Evolutionary conservation across 768 basidiomycete genomes (phyloP).

Genomic region (Mycena albidolilacea): DNA sequence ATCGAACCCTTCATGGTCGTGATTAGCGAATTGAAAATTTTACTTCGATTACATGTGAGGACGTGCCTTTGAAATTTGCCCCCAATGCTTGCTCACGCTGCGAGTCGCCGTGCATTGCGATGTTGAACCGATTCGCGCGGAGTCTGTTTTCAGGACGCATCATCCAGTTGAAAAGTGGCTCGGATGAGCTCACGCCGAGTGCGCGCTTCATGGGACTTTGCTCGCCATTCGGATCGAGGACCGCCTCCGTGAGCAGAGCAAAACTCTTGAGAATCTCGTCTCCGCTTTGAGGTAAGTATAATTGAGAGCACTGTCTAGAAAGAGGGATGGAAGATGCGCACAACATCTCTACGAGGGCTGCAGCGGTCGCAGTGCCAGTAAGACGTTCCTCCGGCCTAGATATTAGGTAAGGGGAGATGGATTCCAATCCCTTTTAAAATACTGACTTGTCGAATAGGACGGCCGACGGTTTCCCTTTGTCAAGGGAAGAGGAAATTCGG

Average conservation of each 20-base stretch:
- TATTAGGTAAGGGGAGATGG: constrained; percentile 9
- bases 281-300: not conserved
- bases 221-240: constrained; percentile 12
- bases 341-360: constrained; percentile 30
- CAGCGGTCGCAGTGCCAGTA: constrained; percentile 1
- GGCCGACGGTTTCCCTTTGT: constrained; percentile 46
- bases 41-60: not conserved
- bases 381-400: constrained; percentile 27
- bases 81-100: not conserved
- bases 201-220: constrained; percentile 8
- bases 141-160: constrained; percentile 10
- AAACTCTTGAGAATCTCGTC: constrained; percentile 7
- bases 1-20: constrained; percentile 37
- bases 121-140: constrained; percentile 6
- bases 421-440: constrained; percentile 3
- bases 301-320: constrained; percentile 3
- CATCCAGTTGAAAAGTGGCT: constrained; percentile 8
- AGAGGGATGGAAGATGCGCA: constrained; percentile 11
- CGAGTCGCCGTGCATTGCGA: constrained; percentile 9
- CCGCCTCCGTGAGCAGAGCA: not conserved
- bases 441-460: constrained; percentile 49
- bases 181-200: not conserved
- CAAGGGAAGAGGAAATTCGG: constrained; percentile 50
- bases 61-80: constrained; percentile 9
- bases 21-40: not conserved